Evolutionary conservation across 805 yeast species (phyloP).

Genomic region (Zygoascus flipseniorum): DNA sequence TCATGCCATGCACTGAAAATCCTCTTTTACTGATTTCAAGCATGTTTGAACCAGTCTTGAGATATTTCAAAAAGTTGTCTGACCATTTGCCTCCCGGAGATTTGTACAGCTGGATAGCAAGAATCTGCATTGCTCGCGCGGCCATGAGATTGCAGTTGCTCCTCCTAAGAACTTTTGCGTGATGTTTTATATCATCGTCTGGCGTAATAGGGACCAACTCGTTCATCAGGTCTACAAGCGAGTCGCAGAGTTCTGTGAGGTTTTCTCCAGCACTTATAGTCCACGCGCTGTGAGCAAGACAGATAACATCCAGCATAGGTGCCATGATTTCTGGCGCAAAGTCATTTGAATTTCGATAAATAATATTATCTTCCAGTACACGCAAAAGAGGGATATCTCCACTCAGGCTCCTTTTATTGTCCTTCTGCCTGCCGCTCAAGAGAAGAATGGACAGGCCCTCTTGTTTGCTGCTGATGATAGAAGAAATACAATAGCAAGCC

Average conservation of each 20-base stretch:
- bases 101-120: conserved; percentile 60
- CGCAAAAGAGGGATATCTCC: conserved; percentile 18
- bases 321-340: conserved; percentile 29
- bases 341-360: neutral
- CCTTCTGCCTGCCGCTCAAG: conserved; percentile 25
- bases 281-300: conserved; percentile 74
- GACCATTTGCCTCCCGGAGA: conserved; percentile 34
- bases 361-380: conserved; percentile 21
- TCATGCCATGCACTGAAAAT: conserved; percentile 39
- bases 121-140: conserved; percentile 64
- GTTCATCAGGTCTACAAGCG: conserved; percentile 5
- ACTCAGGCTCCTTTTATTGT: neutral
- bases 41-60: conserved; percentile 21
- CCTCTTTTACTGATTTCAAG: conserved; percentile 25
- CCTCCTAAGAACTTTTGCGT: neutral
- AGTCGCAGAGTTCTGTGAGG: conserved; percentile 32
- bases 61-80: conserved; percentile 13
- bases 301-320: conserved; percentile 61
- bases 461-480: conserved; percentile 26
- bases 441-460: conserved; percentile 32
- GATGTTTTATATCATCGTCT: neutral
- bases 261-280: conserved; percentile 46
- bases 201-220: conserved; percentile 1
- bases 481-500: conserved; percentile 22
- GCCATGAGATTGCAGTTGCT: conserved; percentile 27